A percentile compares a stretch with the other conserved stretches of the same genome.
Conservation (phyloP, 2,329 filamentous ascomycete genomes). For the Fusarium gaditjirri region DNA sequence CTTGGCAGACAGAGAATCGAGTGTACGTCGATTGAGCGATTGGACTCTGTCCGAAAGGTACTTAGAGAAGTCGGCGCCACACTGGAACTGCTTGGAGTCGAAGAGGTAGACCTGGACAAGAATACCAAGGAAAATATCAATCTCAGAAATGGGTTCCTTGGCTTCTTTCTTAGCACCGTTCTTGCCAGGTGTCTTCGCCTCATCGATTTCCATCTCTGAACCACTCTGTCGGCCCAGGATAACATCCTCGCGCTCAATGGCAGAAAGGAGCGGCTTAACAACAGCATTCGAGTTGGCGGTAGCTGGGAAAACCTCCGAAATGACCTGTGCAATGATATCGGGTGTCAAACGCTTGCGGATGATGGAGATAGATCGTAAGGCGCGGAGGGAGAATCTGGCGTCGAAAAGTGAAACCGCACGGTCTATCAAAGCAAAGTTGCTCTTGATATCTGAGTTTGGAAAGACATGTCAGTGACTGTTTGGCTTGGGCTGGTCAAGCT, state of each 20-base stretch:
- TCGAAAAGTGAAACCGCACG: slow-evolving; percentile 94
- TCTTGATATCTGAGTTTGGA: slow-evolving; percentile 80
- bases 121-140: slow-evolving; percentile 89
- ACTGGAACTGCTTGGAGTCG: slow-evolving; percentile 83
- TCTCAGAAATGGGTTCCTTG: slow-evolving; percentile 85
- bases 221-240: slow-evolving; percentile 67
- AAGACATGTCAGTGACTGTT: slow-evolving; percentile 34
- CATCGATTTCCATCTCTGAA: slow-evolving; percentile 79
- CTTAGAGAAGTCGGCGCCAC: slow-evolving; percentile 85
- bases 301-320: slow-evolving; percentile 81
- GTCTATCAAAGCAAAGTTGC: slow-evolving; percentile 91
- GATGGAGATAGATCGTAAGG: slow-evolving; percentile 93
- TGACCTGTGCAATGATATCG: slow-evolving; percentile 82
- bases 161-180: slow-evolving; percentile 71
- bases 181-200: slow-evolving; percentile 63
- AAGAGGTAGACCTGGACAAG: slow-evolving; percentile 88
- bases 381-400: slow-evolving; percentile 91
- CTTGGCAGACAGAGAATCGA: slow-evolving; percentile 93
- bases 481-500: not conserved
- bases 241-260: slow-evolving; percentile 74
- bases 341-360: slow-evolving; percentile 90
- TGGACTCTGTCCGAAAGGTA: slow-evolving; percentile 87
- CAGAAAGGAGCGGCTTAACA: slow-evolving; percentile 75
- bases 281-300: slow-evolving; percentile 69
- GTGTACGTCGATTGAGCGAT: slow-evolving; percentile 87